A percentile compares a stretch with the other conserved stretches of the same genome.
Evolutionary conservation across 345 rosid genomes (phyloP).

Genomic region (Angophora floribunda): DNA sequence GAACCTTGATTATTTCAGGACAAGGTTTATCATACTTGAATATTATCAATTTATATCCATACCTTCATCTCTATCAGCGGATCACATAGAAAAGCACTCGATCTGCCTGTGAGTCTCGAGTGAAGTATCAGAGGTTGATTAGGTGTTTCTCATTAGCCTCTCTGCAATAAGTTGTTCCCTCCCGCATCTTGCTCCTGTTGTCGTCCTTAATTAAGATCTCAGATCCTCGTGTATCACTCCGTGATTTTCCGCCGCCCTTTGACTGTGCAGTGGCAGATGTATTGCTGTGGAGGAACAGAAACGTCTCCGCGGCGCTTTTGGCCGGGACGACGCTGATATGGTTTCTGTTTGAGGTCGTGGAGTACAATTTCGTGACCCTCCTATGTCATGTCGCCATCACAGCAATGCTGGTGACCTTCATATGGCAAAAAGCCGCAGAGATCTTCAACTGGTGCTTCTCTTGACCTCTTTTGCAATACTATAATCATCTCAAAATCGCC

Average conservation of each 20-base stretch:
- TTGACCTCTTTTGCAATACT: not conserved
- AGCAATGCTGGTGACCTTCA: conserved; percentile 60
- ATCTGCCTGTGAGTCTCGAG: not conserved
- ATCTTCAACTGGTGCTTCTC: conserved; percentile 47
- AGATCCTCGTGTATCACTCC: not conserved
- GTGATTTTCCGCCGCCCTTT: not conserved
- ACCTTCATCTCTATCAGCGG: not conserved
- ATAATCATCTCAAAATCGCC: not conserved
- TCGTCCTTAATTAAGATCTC: not conserved
- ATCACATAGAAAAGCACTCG: not conserved
- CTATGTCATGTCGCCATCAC: conserved; percentile 62
- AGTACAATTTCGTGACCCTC: conserved; percentile 76
- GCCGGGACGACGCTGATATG: conserved; percentile 54
- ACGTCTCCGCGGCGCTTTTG: conserved; percentile 36
- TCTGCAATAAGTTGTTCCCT: not conserved
- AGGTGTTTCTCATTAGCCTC: not conserved
- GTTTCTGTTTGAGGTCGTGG: conserved; percentile 83
- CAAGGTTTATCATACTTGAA: not conserved
- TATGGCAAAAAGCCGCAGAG: conserved; percentile 48
- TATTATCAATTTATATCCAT: not conserved
- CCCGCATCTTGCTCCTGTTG: not conserved
- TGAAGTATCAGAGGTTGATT: not conserved
- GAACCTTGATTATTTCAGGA: not conserved
- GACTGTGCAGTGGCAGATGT: conserved; percentile 63
- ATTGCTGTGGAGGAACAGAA: conserved; percentile 62